Evolutionary conservation across 768 basidiomycete genomes (phyloP), one percentile per base, ranked within the genome.

Genomic region (Lactarius sp.): DNA sequence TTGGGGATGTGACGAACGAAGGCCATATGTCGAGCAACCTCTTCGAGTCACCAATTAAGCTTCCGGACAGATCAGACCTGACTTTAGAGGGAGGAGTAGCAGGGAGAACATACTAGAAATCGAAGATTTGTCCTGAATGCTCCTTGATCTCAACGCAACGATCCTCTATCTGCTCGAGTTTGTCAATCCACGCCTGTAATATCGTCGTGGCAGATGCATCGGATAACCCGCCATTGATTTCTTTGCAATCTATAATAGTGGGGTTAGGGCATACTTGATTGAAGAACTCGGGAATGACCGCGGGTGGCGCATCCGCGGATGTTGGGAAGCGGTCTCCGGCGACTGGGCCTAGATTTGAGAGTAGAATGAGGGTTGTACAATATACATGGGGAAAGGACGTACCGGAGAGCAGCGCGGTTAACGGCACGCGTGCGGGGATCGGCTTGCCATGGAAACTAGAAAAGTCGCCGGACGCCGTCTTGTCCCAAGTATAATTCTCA

Each of bases 281-380:
- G 64, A 73, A 83, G 67, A 75, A 78, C 4, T 72, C 71, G 36
- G 69, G 66, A 6, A 70, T 69, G 2, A 83, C 75, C 1, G 79
- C 72, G 0, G 74, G 71, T 6, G 20, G 1, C 22, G 22, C 22
- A 22, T 22, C 22, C 22, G 22, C 22, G 22, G 22, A 22, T 22
- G 22, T 22, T 1, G 74, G 72, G 70, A 77, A 77, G 3, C 70
- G 61, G 3, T 73, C 78, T 1, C 80, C 80, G 0, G 77, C 81
- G 37, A 77, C 70, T 0, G 79, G 75, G 7, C 80, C 81, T 75
- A 50, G 13, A 52, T 22, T 6, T 20, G 10, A 34, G 13, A 10
- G 18, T 6, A 14, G 14, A 6, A 46, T 52, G 5, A 34, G 41
- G 31, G 16, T 12, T 6, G 41, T n/a, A 39, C 34, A 70, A 39